Evolutionary conservation across 768 basidiomycete genomes (phyloP), one percentile per base, ranked within the genome.

Genomic region (Leccinum arenicola): DNA sequence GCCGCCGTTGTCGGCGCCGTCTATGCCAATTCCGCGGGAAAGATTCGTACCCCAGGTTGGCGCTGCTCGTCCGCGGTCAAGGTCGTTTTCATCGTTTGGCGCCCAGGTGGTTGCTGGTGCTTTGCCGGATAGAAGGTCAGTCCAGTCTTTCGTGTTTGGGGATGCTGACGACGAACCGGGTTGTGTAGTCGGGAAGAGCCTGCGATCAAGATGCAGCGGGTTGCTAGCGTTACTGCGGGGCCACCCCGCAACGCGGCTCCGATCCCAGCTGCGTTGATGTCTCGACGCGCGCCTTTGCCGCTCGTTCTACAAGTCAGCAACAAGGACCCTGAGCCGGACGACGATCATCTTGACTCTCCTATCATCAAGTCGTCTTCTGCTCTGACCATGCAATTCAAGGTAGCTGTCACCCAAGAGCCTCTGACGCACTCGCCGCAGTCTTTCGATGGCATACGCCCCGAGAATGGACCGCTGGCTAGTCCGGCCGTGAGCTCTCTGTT

Each of bases 11-110:
- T 35, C 52, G 23, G 33, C 52, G 23, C 35, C 50, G 49, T 55
- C 36, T 59, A 15, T 56, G 33, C 72, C 73, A 19, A 66, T 88
- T 27, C 86, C 82, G 0, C 72, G 87, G 14, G 77, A 86, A 0
- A 86, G 87, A 50, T 90, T 91, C 66, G 78, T 83, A 57, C 88
- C 90, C 0, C 79, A 80, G 56, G 76, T 75, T 9, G 76, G 78
- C 7, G 77, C 77, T 3, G 64, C 75, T 9, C 74, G 91, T 6
- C 82, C 81, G 14, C 73, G 82, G 6, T 91, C 91, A 5, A 71
- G 89, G 52, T 91, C 88, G 21, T 93, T 93, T 67, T 91, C 89
- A 9, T 87, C 83, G 3, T 87, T 91, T 71, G 81, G 84, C 53
- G 75, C 78, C 4, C 64, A 70, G 5, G 55, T 55, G 1, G 50